Evolutionary conservation across 257 asterid genomes (phyloP).

Genomic region (Plantago ovata): DNA sequence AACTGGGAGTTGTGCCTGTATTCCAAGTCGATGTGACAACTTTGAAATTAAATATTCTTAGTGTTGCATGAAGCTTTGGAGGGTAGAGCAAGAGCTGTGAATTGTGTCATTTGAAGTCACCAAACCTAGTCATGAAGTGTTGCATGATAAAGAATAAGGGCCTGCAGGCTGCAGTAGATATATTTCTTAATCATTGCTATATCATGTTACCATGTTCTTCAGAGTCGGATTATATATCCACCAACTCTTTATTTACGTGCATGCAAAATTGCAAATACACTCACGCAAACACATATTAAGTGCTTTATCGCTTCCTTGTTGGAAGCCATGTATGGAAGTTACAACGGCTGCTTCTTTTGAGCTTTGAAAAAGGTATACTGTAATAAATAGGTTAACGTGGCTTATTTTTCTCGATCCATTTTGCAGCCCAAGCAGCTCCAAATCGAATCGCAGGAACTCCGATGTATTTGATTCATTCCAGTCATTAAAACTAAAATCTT

Average conservation of each 20-base stretch:
- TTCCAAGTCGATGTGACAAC: background rate
- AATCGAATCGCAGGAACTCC: conserved; percentile 49
- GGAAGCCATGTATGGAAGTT: conserved; percentile 2
- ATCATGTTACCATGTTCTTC: background rate
- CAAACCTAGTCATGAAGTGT: background rate
- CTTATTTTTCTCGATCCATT: conserved; percentile 18
- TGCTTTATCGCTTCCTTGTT: conserved; percentile 10
- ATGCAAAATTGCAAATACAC: no score
- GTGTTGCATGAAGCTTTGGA: background rate
- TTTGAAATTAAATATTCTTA: background rate
- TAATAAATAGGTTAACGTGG: conserved; percentile 6
- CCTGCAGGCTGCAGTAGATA: background rate
- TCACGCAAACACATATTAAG: background rate
- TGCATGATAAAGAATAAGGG: background rate
- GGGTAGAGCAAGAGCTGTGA: background rate
- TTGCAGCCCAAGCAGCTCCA: conserved; percentile 60
- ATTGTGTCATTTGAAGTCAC: background rate
- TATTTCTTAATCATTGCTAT: background rate
- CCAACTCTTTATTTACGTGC: background rate
- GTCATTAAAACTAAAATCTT: conserved; percentile 58
- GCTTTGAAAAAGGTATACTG: background rate
- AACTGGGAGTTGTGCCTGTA: background rate
- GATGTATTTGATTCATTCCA: conserved; percentile 71
- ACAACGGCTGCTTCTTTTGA: background rate
- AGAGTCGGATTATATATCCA: background rate